Conservation (phyloP, 2,329 filamentous ascomycete species). For the Aspergillus quadricinctus region DNA sequence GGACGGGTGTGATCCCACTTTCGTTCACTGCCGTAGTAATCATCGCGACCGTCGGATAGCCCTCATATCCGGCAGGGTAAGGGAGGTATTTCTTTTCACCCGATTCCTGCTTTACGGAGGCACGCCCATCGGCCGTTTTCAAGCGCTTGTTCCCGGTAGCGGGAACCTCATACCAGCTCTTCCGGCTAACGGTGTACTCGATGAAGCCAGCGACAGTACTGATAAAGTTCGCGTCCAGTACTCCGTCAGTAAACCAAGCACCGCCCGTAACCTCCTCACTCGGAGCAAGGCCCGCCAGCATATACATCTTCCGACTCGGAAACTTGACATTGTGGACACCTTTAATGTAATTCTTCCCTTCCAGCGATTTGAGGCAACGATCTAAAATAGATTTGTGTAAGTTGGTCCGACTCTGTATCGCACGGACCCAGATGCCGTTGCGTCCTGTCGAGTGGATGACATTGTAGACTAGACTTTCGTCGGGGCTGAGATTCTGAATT, state of each 20-base stretch:
- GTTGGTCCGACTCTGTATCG: constrained; percentile 72
- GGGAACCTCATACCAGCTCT: constrained; percentile 62
- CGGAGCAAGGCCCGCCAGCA: constrained; percentile 77
- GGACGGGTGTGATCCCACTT: constrained; percentile 67
- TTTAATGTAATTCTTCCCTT: constrained; percentile 76
- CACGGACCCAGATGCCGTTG: constrained; percentile 87
- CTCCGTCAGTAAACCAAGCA: constrained; percentile 89
- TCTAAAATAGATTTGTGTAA: constrained; percentile 80
- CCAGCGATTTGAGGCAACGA: constrained; percentile 76
- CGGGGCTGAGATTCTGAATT: constrained; percentile 48
- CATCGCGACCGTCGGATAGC: constrained; percentile 74
- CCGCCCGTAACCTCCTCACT: constrained; percentile 89
- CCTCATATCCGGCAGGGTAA: constrained; percentile 61
- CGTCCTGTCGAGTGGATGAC: constrained; percentile 81
- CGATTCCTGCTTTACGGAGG: constrained; percentile 26
- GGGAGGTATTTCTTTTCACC: constrained; percentile 42
- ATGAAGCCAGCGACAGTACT: constrained; percentile 69
- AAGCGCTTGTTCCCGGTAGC: constrained; percentile 37
- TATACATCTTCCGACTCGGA: constrained; percentile 92
- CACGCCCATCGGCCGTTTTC: constrained; percentile 32
- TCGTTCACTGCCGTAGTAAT: constrained; percentile 71
- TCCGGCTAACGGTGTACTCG: constrained; percentile 65
- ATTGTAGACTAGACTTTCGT: constrained; percentile 82
- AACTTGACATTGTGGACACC: constrained; percentile 89
- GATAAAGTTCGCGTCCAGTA: constrained; percentile 85